These are phyloP conservation scores for Russula virescens DNA, from an alignment of 768 basidiomycete genomes.

Conservation along the genomic window DNA sequence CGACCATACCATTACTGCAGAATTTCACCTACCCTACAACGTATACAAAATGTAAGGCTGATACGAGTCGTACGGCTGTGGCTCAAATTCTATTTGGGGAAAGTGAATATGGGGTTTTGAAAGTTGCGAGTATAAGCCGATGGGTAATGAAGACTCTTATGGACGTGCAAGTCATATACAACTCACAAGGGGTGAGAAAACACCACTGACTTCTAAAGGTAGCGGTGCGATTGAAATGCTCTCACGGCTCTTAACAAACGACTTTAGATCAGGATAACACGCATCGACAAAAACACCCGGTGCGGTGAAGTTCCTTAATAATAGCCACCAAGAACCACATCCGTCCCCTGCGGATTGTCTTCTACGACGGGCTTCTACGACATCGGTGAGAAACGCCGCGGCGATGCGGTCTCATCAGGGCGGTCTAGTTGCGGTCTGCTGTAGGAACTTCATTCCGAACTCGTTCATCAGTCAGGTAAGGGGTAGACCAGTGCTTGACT, in stretches of 20 bases:
- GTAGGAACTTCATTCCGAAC: not conserved
- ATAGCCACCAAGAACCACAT: not conserved
- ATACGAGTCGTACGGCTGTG: not conserved
- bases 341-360: not conserved
- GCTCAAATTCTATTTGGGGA: not conserved
- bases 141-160: not conserved
- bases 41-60: not conserved
- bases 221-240: not conserved
- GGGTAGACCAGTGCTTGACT: no score
- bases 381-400: not conserved
- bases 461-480: not conserved
- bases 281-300: not conserved
- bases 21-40: not conserved
- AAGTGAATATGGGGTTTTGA: not conserved
- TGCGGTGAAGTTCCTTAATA: conserved; percentile 1
- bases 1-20: not conserved
- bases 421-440: not conserved
- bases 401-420: not conserved
- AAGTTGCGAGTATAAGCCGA: not conserved
- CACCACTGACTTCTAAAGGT: not conserved
- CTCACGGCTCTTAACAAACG: not conserved
- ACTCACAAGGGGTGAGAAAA: not conserved
- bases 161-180: not conserved
- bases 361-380: not conserved
- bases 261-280: not conserved